Evolutionary conservation across 805 yeast genomes (phyloP), one percentile per base, ranked within the genome.

Genomic region (Pichia deserticola): DNA sequence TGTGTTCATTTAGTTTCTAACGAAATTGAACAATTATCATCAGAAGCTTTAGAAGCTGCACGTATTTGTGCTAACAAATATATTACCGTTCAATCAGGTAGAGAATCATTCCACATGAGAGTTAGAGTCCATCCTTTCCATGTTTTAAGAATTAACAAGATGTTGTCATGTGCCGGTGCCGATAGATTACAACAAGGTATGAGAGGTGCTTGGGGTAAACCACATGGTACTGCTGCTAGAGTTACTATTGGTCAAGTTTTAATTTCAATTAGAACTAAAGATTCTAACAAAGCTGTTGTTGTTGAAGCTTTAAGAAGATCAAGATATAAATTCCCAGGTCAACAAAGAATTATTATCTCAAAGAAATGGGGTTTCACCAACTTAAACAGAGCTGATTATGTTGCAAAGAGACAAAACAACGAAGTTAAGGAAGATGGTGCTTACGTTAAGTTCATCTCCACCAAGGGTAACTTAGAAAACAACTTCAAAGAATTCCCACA

Each of bases 181-280:
- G 99, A 93, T 92, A 89, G 99, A 87, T 85, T 93, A 79, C 99
- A 93, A 82, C 98, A 93, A 82, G 99, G 99, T 90, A 93, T 93
- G 99, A 92, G 99, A 89, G 95, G 95, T 84, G 99, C 99, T 74
- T 93, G 98, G 98, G 99, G 99, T 89, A 93, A 93, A 83, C 99
- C 99, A 70, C 97, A 90, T 70, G 99, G 99, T 83, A 82, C 89
- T 71, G 99, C 98, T 68, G 99, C 99, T 69, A 89, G 99, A 78
- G 98, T 93, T 74, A 79, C 79, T 79, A 93, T 93, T 77, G 99
- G 99, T 72, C 99, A 93, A 82, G 84, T 93, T 74, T 83, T 93
- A 74, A 83, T 93, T 80, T 92, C 98, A 63, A 89, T 89, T 75
- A 92, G 99, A 83, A 87, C 97, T 77, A 92, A 86, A 84, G 99